phyloP scores from a whole-genome alignment of 1,284 basidiomycete species.

The Trichosporon faecale region DNA sequence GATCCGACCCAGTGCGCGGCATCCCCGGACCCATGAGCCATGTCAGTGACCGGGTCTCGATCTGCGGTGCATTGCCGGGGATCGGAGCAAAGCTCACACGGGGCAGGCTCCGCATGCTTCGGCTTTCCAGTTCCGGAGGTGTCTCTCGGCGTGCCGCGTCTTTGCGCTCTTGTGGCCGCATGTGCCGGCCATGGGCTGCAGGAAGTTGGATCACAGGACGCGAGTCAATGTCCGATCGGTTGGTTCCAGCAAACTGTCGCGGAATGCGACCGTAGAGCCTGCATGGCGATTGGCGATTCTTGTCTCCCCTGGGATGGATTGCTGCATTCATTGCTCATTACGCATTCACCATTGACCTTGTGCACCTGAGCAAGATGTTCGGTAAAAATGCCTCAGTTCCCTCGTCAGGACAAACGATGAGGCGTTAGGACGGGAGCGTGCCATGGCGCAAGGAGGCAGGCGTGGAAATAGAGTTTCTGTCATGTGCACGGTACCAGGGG shows the following conservation, averaged over 20 bases:
- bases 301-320: neutral
- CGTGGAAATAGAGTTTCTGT: conserved; percentile 1
- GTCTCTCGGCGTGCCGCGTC: neutral
- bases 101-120: neutral
- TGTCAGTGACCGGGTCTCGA: neutral
- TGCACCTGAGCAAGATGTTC: neutral
- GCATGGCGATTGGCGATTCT: neutral
- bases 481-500: neutral
- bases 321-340: neutral
- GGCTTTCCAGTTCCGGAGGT: neutral
- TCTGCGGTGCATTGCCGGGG: neutral
- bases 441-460: neutral
- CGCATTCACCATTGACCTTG: neutral
- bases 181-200: neutral
- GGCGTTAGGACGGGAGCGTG: neutral
- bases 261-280: neutral
- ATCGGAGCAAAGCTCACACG: neutral
- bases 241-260: neutral
- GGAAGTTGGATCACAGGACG: too few relatives aligned
- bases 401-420: neutral
- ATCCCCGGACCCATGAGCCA: neutral
- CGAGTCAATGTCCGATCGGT: neutral
- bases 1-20: neutral
- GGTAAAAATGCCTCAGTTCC: neutral
- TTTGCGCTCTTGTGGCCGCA: neutral